Percentiles rank a stretch among this genome's conserved stretches.
These are phyloP conservation scores for Suillus placidus DNA, from an alignment of 768 basidiomycete genomes.

Conservation along the genomic window DNA sequence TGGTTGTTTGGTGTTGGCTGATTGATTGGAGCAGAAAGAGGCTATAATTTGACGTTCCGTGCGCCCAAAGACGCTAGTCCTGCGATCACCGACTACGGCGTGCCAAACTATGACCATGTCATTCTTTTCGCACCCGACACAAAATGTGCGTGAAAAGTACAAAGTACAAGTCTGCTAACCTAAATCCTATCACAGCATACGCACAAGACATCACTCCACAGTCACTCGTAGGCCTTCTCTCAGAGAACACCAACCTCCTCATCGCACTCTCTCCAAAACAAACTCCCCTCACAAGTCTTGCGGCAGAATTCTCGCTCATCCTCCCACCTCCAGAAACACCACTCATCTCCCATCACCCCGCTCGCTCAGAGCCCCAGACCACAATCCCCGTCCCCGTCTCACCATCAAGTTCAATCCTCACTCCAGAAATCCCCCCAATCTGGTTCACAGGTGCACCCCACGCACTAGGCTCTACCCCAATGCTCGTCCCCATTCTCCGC, in stretches of 20 bases:
- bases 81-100: constrained; percentile 66
- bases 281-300: constrained; percentile 73
- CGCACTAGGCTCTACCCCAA: constrained; percentile 70
- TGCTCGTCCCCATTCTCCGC: constrained; percentile 78
- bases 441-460: constrained; percentile 79
- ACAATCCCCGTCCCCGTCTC: constrained; percentile 66
- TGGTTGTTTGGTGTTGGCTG: neutral
- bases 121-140: constrained; percentile 84
- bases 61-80: constrained; percentile 75
- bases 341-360: constrained; percentile 84
- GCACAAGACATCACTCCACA: constrained; percentile 82
- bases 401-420: constrained; percentile 46
- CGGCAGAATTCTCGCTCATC: constrained; percentile 89
- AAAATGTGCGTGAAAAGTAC: constrained; percentile 57
- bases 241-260: constrained; percentile 79
- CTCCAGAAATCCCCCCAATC: constrained; percentile 54
- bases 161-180: neutral
- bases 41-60: constrained; percentile 88
- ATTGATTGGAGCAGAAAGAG: constrained; percentile 54
- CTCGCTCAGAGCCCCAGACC: constrained; percentile 62
- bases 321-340: constrained; percentile 84
- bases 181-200: constrained; percentile 46
- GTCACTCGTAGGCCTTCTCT: constrained; percentile 69
- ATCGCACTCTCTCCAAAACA: constrained; percentile 78
- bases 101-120: constrained; percentile 81